Conservation (phyloP, 345 rosid genomes). For the Moringa oleifera region DNA sequence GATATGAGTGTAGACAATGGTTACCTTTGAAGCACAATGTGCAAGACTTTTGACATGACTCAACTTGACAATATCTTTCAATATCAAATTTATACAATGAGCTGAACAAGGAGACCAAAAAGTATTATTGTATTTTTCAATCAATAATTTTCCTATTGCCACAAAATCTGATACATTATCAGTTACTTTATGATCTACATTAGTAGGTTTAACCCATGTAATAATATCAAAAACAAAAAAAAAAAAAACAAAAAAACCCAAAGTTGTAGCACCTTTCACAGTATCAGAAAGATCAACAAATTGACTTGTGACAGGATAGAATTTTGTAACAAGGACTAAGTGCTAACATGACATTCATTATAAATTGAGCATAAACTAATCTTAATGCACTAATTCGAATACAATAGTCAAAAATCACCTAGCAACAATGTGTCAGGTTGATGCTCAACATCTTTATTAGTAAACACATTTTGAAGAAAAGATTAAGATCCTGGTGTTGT, state of each 20-base stretch:
- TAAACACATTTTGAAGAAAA: neutral
- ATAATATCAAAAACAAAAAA: constrained; percentile 20
- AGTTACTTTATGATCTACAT: constrained; percentile 24
- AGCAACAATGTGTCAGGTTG: neutral
- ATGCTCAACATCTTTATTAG: neutral
- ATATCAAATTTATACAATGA: constrained; percentile 22
- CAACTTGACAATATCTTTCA: constrained; percentile 17
- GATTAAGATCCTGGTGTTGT: neutral
- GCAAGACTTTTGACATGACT: constrained; percentile 14
- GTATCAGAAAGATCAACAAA: constrained; percentile 25
- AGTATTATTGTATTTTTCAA: constrained; percentile 12
- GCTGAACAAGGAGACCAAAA: constrained; percentile 28
- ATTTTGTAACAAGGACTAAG: constrained; percentile 8
- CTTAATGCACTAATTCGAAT: constrained; percentile 9
- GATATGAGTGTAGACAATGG: constrained; percentile 21
- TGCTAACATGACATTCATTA: constrained; percentile 22
- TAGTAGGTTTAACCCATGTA: constrained; percentile 13
- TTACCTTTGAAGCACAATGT: constrained; percentile 10
- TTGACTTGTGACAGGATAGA: constrained; percentile 20
- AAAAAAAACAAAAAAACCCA: too few species aligned
- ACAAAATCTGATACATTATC: constrained; percentile 17
- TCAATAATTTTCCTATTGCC: constrained; percentile 12
- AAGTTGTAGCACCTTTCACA: too few species aligned
- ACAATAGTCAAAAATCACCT: neutral
- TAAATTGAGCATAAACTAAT: constrained; percentile 12